phyloP scores from a whole-genome alignment of 2,329 filamentous ascomycete species.

The Neurospora sp. region DNA sequence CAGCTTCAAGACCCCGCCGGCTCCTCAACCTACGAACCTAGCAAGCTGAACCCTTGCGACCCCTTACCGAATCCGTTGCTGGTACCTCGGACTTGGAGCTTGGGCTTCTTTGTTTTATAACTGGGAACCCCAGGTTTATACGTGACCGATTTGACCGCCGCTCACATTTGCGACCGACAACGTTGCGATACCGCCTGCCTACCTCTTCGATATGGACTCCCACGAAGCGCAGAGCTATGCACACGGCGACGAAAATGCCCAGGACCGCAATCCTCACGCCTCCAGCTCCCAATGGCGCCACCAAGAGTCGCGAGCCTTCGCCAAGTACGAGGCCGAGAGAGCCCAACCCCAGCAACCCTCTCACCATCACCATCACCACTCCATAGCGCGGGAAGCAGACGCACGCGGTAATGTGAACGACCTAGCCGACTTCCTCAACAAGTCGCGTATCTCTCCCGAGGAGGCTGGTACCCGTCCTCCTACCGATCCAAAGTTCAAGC shows the following conservation, averaged over 20 bases:
- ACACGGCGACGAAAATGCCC: background rate
- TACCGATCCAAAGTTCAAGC: constrained; percentile 27
- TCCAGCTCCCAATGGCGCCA: constrained; percentile 52
- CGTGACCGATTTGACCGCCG: background rate
- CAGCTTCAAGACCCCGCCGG: background rate
- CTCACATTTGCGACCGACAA: background rate
- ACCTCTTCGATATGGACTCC: background rate
- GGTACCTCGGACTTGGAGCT: background rate
- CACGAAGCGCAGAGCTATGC: background rate
- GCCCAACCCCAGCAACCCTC: constrained; percentile 10
- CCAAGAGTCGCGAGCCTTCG: constrained; percentile 49
- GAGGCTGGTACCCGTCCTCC: constrained; percentile 15
- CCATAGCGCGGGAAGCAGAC: constrained; percentile 31
- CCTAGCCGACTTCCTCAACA: constrained; percentile 47
- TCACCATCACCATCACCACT: constrained; percentile 9
- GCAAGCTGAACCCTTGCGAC: background rate
- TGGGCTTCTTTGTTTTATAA: background rate
- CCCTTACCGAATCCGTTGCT: background rate
- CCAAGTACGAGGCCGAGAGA: constrained; percentile 32
- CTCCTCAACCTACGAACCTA: background rate
- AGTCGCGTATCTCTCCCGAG: constrained; percentile 37
- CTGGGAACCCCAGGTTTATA: too few relatives aligned
- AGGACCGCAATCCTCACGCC: constrained; percentile 39
- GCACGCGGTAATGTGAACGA: constrained; percentile 33
- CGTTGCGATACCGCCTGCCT: background rate